phyloP scores from a whole-genome alignment of 2,329 filamentous ascomycete genomes.

The Penicillium sp. region DNA sequence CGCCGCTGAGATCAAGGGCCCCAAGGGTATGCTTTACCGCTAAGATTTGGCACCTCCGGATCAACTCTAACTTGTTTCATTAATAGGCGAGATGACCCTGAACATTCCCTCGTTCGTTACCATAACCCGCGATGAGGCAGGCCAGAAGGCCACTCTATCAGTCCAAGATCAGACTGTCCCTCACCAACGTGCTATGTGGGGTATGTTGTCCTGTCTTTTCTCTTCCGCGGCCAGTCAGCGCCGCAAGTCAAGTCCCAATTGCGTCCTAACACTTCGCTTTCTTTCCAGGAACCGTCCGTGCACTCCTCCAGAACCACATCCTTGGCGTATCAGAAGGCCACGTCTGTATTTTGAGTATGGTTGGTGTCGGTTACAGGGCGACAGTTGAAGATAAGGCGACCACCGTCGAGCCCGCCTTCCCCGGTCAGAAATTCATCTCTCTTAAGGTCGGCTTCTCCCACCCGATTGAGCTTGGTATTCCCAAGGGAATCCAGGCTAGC shows the following conservation, averaged over 20 bases:
- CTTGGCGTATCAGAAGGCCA: conserved; percentile 95
- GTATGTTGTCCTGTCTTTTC: conserved; percentile 49
- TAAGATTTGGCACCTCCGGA: background rate
- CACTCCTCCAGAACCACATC: conserved; percentile 85
- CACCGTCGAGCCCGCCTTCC: conserved; percentile 63
- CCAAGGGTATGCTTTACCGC: conserved; percentile 59
- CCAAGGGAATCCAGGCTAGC: conserved; percentile 76
- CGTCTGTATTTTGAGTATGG: conserved; percentile 83
- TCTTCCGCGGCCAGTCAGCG: background rate
- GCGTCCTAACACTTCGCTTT: conserved; percentile 21
- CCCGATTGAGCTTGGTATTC: conserved; percentile 84
- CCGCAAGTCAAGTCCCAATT: background rate
- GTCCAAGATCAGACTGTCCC: conserved; percentile 65
- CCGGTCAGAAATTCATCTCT: conserved; percentile 82
- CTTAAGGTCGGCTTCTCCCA: conserved; percentile 97
- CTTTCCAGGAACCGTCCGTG: conserved; percentile 73
- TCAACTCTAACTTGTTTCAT: conserved; percentile 12
- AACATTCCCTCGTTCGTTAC: conserved; percentile 74
- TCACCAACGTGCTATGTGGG: conserved; percentile 94
- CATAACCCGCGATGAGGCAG: conserved; percentile 63
- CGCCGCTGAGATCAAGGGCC: conserved; percentile 70
- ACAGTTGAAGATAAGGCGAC: conserved; percentile 72
- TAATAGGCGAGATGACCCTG: conserved; percentile 67
- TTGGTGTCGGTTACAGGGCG: conserved; percentile 93
- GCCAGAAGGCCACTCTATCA: conserved; percentile 62